Evolutionary conservation across 805 yeast species (phyloP), one percentile per base, ranked within the genome.

Genomic region (Yamadazyma kitorensis): DNA sequence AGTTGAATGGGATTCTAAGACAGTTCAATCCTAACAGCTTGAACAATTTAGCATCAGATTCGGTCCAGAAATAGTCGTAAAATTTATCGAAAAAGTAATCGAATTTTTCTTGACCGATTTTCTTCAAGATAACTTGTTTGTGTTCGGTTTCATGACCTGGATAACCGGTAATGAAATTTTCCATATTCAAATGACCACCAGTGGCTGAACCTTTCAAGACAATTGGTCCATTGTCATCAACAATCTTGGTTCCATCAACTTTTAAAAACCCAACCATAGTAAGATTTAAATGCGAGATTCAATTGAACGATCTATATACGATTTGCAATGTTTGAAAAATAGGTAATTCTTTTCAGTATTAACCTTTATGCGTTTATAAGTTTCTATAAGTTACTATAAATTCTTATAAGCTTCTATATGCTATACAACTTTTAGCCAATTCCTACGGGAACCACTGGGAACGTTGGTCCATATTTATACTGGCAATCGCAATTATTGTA

Each of bases 101-200:
- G 44, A 58, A 67, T 46, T 72, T 73, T 39, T 71, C 74, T 34
- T 63, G 44, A 27, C 78, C 78, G 41, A 73, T 61, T 27, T 51
- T 63, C 29, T 48, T 37, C 40, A 51, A 45, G 35, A 72, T 37
- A 1, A 68, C 70, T 29, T 54, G 42, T 47, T 71, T 71, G 44
- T 70, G 75, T 44, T 72, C 76, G 14, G 73, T 61, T 45, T 72
- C 78, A 43, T 68, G 74, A 3, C 78, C 78, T 8, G 77, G 75
- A 41, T 65, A 73, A 4, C 78, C 78, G 17, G 76, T 72, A 44
- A 73, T 72, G 64, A 73, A 72, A 51, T 73, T 73, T 51, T 72
- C 78, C 77, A 72, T 72, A 50, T 72, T 73, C 40, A 73, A 61
- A 39, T 67, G 74, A 27, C 76, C 76, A 29, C 77, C 77, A 19